These are phyloP conservation scores for Manihot esculenta DNA, from an alignment of 441 rosid genomes.

Conservation along the genomic window DNA sequence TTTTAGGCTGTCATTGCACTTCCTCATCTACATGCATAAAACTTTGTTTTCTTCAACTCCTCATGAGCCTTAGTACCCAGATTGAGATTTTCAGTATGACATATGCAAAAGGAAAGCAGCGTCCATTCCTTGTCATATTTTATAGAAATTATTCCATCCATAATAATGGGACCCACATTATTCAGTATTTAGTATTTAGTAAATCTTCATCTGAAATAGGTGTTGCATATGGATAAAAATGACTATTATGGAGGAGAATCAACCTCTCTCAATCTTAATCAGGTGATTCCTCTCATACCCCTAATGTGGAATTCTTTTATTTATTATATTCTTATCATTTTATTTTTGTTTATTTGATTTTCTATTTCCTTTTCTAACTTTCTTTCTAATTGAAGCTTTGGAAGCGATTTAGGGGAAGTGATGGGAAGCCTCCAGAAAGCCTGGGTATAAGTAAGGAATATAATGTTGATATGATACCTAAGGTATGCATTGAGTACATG, in stretches of 20 bases:
- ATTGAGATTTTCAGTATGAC: too few relatives aligned
- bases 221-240: constrained; percentile 11
- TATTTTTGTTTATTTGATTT: background rate
- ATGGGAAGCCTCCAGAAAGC: constrained; percentile 55
- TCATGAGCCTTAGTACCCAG: too few relatives aligned
- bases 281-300: constrained; percentile 35
- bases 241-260: too few relatives aligned
- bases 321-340: background rate
- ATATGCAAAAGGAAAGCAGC: too few relatives aligned
- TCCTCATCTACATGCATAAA: too few relatives aligned
- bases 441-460: constrained; percentile 73
- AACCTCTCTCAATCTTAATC: constrained; percentile 39
- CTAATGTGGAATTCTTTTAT: background rate
- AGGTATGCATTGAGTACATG: constrained; percentile 42
- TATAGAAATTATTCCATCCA: too few relatives aligned
- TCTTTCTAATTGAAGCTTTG: constrained; percentile 45
- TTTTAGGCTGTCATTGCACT: too few relatives aligned
- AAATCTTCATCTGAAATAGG: constrained; percentile 33
- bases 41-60: too few relatives aligned
- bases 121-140: too few relatives aligned
- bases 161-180: too few relatives aligned
- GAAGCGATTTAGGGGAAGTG: constrained; percentile 67
- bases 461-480: constrained; percentile 81
- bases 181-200: background rate
- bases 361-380: background rate